These are phyloP conservation scores for Lactarius sp. DNA, from an alignment of 768 basidiomycete species.

Conservation along the genomic window DNA sequence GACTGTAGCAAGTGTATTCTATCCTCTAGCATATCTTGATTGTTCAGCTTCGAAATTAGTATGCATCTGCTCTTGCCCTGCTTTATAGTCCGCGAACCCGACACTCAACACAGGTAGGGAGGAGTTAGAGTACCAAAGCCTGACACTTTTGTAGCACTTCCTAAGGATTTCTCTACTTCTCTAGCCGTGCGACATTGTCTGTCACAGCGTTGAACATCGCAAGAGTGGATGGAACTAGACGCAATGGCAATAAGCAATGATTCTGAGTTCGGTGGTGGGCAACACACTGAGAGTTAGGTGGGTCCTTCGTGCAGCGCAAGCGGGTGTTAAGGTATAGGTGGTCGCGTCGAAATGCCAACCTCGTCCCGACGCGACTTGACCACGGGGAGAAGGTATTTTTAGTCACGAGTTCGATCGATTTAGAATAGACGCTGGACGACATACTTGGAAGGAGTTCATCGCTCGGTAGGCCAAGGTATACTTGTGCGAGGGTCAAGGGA, in stretches of 20 bases:
- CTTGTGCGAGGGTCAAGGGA: constrained; percentile 47
- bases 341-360: constrained; percentile 51
- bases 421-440: constrained; percentile 7
- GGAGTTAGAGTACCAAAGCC: neutral
- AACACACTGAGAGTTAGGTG: neutral
- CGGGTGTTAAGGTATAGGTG: constrained; percentile 43
- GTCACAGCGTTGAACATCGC: constrained; percentile 47
- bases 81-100: neutral
- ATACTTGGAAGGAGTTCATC: constrained; percentile 35
- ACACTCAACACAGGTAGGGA: neutral
- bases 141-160: neutral
- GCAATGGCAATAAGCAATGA: constrained; percentile 2
- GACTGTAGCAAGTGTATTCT: neutral
- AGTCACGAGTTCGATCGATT: constrained; percentile 10
- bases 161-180: constrained; percentile 3
- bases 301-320: constrained; percentile 7
- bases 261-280: neutral
- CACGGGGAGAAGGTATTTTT: neutral
- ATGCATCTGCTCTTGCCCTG: neutral
- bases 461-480: constrained; percentile 47
- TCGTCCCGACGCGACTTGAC: constrained; percentile 39
- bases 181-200: constrained; percentile 43
- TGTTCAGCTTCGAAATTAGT: neutral
- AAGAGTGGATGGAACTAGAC: constrained; percentile 42
- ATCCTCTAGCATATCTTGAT: constrained; percentile 3